phyloP scores from a whole-genome alignment of 1,139 yeast species.

The Geotrichum australiense region DNA sequence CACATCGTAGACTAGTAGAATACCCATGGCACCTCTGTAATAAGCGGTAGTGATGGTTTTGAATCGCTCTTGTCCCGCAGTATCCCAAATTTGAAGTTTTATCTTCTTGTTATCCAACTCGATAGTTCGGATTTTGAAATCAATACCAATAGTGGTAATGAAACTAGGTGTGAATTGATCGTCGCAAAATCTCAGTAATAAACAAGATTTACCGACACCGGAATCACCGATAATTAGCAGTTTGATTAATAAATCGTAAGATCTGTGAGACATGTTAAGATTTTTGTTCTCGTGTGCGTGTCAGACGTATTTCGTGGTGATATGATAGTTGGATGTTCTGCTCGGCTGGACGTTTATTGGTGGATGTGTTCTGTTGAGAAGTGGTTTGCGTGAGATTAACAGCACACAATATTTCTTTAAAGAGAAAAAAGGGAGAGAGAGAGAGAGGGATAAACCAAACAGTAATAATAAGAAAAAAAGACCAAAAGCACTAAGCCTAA shows the following conservation, averaged over 20 bases:
- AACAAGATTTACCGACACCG: conserved; percentile 92
- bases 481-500: too few species aligned
- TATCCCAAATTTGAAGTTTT: conserved; percentile 97
- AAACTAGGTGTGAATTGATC: conserved; percentile 95
- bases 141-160: conserved; percentile 96
- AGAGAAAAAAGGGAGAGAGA: too few species aligned
- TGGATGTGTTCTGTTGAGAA: conserved; percentile 1
- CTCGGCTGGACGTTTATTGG: not conserved
- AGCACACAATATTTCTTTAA: too few species aligned
- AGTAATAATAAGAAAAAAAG: not conserved
- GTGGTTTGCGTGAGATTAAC: conserved; percentile 2
- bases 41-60: conserved; percentile 97
- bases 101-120: conserved; percentile 89
- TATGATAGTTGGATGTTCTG: not conserved
- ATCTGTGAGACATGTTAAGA: conserved; percentile 48
- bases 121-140: conserved; percentile 93
- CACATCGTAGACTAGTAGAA: conserved; percentile 90
- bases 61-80: conserved; percentile 98
- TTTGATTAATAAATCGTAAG: conserved; percentile 92
- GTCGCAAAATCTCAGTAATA: conserved; percentile 87
- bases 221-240: conserved; percentile 93
- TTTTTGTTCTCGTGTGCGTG: not conserved
- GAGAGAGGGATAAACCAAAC: not conserved
- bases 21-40: conserved; percentile 98
- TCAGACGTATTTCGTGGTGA: not conserved